Evolutionary conservation across 306 rosid species (phyloP), one percentile per base, ranked within the genome.

Genomic region (Vachellia pachyceras): DNA sequence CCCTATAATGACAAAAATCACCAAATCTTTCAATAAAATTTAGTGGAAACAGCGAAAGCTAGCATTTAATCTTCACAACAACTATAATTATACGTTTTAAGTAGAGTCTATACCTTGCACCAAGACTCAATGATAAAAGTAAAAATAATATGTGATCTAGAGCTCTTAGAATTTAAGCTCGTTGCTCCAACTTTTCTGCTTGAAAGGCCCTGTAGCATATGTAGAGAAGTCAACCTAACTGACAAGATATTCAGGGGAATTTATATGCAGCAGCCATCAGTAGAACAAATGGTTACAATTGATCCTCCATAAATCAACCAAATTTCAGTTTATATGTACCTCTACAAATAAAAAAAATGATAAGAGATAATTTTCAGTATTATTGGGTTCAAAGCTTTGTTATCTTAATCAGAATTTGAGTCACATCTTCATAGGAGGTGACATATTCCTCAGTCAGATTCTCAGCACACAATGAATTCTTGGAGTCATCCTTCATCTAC

Each of bases 361-460:
- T 11, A 60, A 50, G 49, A 82, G n/a, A 76, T 70, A 46, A 54
- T 29, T 82, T 52, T 76, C 44, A 80, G 60, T 22, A 46, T 18
- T 23, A 77, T 67, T 60, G 35, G 63, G 10, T 60, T 40, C 64
- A 58, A 65, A 49, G 80, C 10, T 40, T 18, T 52, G 73, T 65
- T 77, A 95, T 98, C 99, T 96, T 96, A 37, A 96, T 90, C 82
- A 96, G 86, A 84, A 93, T 88, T 82, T 88, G 92, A 44, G 84
- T 90, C 81, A 93, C 89, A 69, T 96, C 99, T 77, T 93, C 97
- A 61, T 92, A 92, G 88, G 90, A 76, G 44, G 92, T 87, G 82
- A 96, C 91, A n/a, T 89, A 92, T 84, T 96, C 97, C 90, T 96
- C 99, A 8, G 94, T 90, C 89, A 95, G 86, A 73, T 91, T 95